Evolutionary conservation across 2,329 filamentous ascomycete genomes (phyloP).

Genomic region (Xylariaceae sp.): DNA sequence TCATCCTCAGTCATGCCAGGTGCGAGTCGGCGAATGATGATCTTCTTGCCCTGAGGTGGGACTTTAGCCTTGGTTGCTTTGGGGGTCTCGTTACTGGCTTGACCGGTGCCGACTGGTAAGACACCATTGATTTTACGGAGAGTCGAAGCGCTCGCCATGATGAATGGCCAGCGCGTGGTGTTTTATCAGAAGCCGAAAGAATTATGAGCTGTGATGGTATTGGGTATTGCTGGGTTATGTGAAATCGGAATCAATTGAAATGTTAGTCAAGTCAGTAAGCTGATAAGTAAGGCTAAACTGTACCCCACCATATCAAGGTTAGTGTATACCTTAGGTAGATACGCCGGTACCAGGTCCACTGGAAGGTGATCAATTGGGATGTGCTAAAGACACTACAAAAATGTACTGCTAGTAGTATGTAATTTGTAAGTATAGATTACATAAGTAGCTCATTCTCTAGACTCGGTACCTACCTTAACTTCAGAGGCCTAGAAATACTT

Average conservation of each 20-base stretch:
- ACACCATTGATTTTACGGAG: conserved; percentile 54
- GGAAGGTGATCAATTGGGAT: no score
- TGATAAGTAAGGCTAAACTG: conserved; percentile 13
- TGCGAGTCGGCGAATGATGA: conserved; percentile 81
- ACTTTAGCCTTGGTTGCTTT: conserved; percentile 52
- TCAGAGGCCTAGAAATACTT: no score
- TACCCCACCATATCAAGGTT: not conserved
- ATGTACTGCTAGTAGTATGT: no score
- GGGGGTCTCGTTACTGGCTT: conserved; percentile 44
- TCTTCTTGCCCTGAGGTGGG: conserved; percentile 71
- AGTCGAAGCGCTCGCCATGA: conserved; percentile 11
- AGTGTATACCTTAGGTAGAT: no score
- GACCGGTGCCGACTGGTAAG: conserved; percentile 51
- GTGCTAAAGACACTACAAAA: no score
- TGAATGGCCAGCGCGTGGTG: not conserved
- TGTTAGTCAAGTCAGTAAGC: conserved; percentile 3
- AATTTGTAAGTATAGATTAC: no score
- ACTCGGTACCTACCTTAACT: no score
- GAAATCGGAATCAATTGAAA: no score
- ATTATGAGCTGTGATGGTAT: no score
- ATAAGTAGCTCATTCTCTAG: no score
- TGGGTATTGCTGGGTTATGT: not conserved
- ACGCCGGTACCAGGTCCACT: no score
- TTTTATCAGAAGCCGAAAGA: not conserved
- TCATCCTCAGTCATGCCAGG: conserved; percentile 82